Evolutionary conservation across 2,329 filamentous ascomycete species (phyloP).

Genomic region (Trichoderma gracile): DNA sequence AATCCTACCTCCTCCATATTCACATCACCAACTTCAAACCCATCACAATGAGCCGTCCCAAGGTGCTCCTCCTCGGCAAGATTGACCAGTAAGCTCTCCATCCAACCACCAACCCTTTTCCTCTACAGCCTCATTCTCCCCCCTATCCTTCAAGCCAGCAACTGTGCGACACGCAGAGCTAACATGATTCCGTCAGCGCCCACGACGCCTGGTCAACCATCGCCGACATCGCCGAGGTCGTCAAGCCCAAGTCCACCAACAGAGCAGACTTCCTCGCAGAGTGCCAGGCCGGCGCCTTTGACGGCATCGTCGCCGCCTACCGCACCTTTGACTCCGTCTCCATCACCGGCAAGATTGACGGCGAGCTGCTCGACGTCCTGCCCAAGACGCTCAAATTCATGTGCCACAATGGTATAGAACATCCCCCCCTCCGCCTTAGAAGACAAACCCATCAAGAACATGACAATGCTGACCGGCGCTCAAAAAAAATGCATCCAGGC

Average conservation of each 20-base stretch:
- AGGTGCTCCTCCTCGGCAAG: constrained; percentile 44
- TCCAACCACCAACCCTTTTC: not conserved
- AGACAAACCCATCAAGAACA: no score
- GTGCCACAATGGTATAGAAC: constrained; percentile 57
- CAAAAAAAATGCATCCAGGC: constrained; percentile 51
- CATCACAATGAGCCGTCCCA: constrained; percentile 34
- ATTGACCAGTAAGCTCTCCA: constrained; percentile 40
- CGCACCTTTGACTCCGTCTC: constrained; percentile 67
- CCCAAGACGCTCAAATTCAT: constrained; percentile 58
- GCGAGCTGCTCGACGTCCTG: constrained; percentile 63
- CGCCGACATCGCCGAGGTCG: constrained; percentile 61
- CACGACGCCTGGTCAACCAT: constrained; percentile 65
- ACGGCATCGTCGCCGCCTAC: constrained; percentile 65
- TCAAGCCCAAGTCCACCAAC: constrained; percentile 61
- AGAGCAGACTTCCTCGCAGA: constrained; percentile 70
- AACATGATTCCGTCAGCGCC: constrained; percentile 51
- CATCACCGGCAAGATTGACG: constrained; percentile 70
- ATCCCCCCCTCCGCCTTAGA: not conserved
- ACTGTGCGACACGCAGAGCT: not conserved
- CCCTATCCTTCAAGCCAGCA: not conserved
- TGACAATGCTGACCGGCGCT: no score
- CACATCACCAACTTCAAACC: not conserved
- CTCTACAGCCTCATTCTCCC: not conserved
- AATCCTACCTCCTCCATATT: not conserved
- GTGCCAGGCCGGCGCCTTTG: constrained; percentile 63